Evolutionary conservation across 176 grass and related monocot species (phyloP).

Genomic region (Oropetium thomaeum): DNA sequence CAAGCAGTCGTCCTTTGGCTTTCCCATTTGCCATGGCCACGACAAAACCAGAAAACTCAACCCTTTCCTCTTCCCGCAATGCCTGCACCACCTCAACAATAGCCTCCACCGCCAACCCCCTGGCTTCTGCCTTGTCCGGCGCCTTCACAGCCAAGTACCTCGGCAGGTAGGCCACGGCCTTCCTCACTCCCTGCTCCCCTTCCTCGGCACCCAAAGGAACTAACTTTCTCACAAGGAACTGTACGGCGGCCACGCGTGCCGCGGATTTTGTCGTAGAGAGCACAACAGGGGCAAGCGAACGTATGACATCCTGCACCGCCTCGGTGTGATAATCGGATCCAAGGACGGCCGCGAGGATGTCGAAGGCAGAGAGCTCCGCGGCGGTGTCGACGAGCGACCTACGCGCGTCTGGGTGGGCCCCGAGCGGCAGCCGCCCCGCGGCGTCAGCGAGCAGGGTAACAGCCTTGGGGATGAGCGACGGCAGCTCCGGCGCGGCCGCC

Average conservation of each 20-base stretch:
- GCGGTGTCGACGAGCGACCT: conserved; percentile 68
- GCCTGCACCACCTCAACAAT: conserved; percentile 57
- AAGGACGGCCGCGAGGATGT: conserved; percentile 50
- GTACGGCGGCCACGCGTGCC: conserved; percentile 34
- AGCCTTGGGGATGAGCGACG: conserved; percentile 35
- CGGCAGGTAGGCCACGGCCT: conserved; percentile 57
- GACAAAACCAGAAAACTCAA: conserved; percentile 49
- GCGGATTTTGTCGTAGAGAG: conserved; percentile 44
- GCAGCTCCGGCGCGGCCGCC: not conserved
- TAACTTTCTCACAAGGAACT: conserved; percentile 61
- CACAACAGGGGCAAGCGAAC: conserved; percentile 41
- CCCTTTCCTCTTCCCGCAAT: conserved; percentile 38
- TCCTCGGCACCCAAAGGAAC: conserved; percentile 56
- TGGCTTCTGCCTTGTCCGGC: conserved; percentile 69
- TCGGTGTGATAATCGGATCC: conserved; percentile 41
- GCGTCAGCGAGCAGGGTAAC: conserved; percentile 53
- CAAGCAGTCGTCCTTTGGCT: conserved; percentile 59
- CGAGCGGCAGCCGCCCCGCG: conserved; percentile 59
- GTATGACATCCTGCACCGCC: conserved; percentile 57
- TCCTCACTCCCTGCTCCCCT: conserved; percentile 58
- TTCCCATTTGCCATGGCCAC: conserved; percentile 69
- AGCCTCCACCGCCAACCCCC: conserved; percentile 66
- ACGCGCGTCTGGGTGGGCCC: conserved; percentile 47
- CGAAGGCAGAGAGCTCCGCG: conserved; percentile 42
- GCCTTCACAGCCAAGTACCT: conserved; percentile 69